Evolutionary conservation across 2,329 filamentous ascomycete genomes (phyloP), one percentile per base, ranked within the genome.

Genomic region (Alternaria sp.): DNA sequence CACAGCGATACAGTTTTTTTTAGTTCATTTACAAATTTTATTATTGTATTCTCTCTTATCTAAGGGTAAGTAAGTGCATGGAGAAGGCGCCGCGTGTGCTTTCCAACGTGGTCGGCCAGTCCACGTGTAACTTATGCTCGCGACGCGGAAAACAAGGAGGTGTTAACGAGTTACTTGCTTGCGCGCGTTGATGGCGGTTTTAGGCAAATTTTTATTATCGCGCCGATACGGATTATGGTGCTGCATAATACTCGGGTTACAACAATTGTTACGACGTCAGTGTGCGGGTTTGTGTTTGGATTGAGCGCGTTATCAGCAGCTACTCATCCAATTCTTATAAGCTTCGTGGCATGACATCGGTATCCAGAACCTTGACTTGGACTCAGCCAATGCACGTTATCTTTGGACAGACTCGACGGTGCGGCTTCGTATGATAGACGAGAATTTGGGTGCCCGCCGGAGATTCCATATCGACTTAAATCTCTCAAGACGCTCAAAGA

Each of bases 201-300:
- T 17, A 17, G 17, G 17, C 17, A 17, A 17, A 2, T 17, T 17
- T 17, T 17, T 17, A 17, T 17, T 17, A 17, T 17, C 17, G 17
- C 17, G 2, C 17, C 17, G 17, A 17, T 17, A 17, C 17, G 17
- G 17, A 17, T 17, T 17, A 17, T 17, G 17, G 17, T 17, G 17
- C 17, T 17, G 17, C 17, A 17, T 17, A 17, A 17, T 1, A 17
- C 17, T 17, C 17, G 17, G 26, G 26, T 49, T 49, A 34, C 45
- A 21, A 10, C 28, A 48, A 34, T 23, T 59, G 48, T 28, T 52
- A 52, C 31, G 36, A 59, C 17, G 51, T 46, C 51, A 59, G 45
- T 49, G 28, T 49, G 45, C 28, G 29, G 34, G 45, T n/a, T 34
- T 34, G 29, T 49, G 45, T 50, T 36, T n/a, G 31, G 1, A 39